Base-by-base conservation (phyloP, 768 basidiomycete genomes). In the Paxillus rubicundulus region DNA sequence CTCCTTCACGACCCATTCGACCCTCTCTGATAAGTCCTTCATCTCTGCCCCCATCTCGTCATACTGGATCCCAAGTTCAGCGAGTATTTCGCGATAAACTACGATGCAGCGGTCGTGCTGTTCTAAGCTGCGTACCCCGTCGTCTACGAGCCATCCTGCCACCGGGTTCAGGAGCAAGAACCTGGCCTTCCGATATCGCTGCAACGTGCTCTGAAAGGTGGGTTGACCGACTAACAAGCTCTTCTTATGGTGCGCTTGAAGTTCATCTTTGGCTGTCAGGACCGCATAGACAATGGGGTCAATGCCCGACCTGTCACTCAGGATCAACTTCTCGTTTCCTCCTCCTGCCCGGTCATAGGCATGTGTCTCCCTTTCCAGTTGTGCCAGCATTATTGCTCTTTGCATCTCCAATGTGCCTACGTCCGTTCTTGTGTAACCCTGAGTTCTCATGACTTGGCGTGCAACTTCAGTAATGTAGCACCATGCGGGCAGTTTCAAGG, bases 221-320 rank as follows among this genome's bases (percentile, higher is more conserved):
- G 65, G 61, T 14, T 72, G 63, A 4, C 57, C 53, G 2, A 77
- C 46, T 44, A 85, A 63, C 17, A 59, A 28, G 16, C 60, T 55
- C 47, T 72, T 70, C 37, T 73, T 73, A 40, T 63, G 57, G 9
- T 57, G 43, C 5, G 70, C 76, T 41, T 78, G 74, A 47, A 63
- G 66, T 1, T 63, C 70, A 45, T 70, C 70, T 9, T 60, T 50
- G 2, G 77, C 72, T 27, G 73, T 78, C 53, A 85, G 66, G 34
- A 78, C 66, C 1, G 81, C 82, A 55, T 87, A 87, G 1, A 84
- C 79, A 49, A 86, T 66, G 7, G 85, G 77, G 65, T 87, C 86
- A 2, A 86, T 62, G 0, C 80, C 82, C 13, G 85, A 87, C 56
- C 86, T 71, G 61, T 87, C 86, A 62, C 80, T 82, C 17, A 87